Base-by-base conservation (phyloP, 495 filamentous ascomycete genomes). In the Daldinia loculata region DNA sequence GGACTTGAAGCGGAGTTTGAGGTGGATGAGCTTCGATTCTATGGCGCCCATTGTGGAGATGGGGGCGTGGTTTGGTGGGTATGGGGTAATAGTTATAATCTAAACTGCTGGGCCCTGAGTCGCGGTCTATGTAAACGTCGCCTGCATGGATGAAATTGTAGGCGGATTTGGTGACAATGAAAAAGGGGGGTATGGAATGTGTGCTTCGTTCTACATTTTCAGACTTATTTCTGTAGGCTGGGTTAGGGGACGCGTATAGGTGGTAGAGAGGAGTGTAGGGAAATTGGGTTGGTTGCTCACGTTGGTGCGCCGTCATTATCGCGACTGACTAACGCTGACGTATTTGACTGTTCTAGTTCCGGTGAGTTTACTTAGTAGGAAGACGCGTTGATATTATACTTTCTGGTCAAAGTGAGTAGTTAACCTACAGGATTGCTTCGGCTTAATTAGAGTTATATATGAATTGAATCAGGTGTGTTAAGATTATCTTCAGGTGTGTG, bases 301-400 rank as follows among this genome's bases (percentile, higher is more conserved):
- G 53, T 30, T 36, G 53, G 1, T 34, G 8, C 53, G 27, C 29
- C 53, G 53, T 56, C 53, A 56, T 56, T 29, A 56, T 56, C 2
- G 29, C 14, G 27, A 27, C 30, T 34, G 24, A 52, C 50, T 52
- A 52, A 52, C 50, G 19, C 24, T 52, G 50, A 52, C 50, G 50
- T 22, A 29, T 3, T 52, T 19, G 50, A 52, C 50, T 52, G 9
- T 26, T 27, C 12, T 52, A 29, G 50, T 22, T n/a, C 50, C 26
- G 8, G 22, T 52, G 4, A 14, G 32, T 36, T 12, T 26, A 2
- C 8, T 19, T 22, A 11, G 7, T 48, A 5, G 43, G 5, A 41
- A n/a, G 15, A 15, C 4, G 38, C 8, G 6, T 48, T 48, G 19
- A 19, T 17, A 9, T 11, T 48, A 48, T 9, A 19, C 43, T 48